Evolutionary conservation across 306 rosid genomes (phyloP).

Genomic region (Castanea mollissima): DNA sequence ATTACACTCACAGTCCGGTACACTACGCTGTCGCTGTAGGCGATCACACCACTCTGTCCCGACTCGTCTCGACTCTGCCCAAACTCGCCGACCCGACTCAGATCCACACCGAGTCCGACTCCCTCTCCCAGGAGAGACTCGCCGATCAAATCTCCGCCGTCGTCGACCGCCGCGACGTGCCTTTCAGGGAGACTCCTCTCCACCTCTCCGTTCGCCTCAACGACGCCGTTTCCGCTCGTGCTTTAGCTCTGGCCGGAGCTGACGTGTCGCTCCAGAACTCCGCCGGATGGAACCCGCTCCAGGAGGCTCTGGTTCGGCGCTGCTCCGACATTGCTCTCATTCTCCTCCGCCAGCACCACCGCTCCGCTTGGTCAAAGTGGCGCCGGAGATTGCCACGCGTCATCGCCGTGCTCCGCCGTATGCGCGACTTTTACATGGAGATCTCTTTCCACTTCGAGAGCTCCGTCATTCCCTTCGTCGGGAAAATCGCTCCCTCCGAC

Average conservation of each 20-base stretch:
- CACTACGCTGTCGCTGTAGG: conserved; percentile 70
- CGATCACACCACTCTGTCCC: conserved; percentile 58
- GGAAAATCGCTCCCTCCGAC: conserved; percentile 87
- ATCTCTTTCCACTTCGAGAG: conserved; percentile 89
- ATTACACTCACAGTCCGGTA: conserved; percentile 70
- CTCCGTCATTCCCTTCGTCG: conserved; percentile 93
- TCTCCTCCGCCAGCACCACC: conserved; percentile 75
- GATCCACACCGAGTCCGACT: conserved; percentile 69
- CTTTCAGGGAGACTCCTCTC: conserved; percentile 76
- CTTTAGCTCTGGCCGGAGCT: conserved; percentile 72
- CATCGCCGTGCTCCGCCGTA: conserved; percentile 72
- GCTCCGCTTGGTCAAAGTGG: conserved; percentile 90
- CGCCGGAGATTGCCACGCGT: conserved; percentile 84
- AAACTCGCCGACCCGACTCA: conserved; percentile 64
- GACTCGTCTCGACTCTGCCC: conserved; percentile 62
- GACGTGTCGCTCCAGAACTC: conserved; percentile 83
- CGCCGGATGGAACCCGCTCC: conserved; percentile 82
- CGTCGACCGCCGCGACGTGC: conserved; percentile 90
- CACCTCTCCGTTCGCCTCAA: conserved; percentile 82
- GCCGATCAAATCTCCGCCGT: conserved; percentile 66
- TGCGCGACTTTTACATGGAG: conserved; percentile 99
- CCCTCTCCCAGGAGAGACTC: conserved; percentile 72
- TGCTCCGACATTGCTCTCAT: conserved; percentile 65
- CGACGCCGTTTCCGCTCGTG: conserved; percentile 48
- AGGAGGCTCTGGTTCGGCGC: conserved; percentile 85